These are phyloP conservation scores for Penicillium turbatum DNA, from an alignment of 495 filamentous ascomycete genomes.

Conservation along the genomic window DNA sequence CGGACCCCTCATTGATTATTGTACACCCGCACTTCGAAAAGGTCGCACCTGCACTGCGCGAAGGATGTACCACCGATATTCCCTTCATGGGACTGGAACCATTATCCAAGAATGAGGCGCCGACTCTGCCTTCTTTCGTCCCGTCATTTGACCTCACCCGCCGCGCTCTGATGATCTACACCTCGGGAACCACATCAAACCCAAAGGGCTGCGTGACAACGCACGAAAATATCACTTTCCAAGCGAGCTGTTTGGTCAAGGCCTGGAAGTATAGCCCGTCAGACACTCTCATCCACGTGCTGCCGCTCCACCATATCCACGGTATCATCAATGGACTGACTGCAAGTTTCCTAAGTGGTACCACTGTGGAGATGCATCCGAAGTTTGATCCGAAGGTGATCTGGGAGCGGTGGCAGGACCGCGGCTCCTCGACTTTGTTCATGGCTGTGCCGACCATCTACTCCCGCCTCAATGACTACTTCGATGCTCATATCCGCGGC, in stretches of 20 bases:
- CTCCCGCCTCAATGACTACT: slow-evolving; percentile 43
- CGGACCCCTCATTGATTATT: slow-evolving; percentile 41
- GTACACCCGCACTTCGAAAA: slow-evolving; percentile 40
- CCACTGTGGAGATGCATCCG: slow-evolving; percentile 42
- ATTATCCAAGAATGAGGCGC: slow-evolving; percentile 19
- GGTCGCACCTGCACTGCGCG: slow-evolving; percentile 28
- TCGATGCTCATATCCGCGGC: slow-evolving; percentile 38
- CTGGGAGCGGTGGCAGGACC: slow-evolving; percentile 40
- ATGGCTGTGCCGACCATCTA: slow-evolving; percentile 48
- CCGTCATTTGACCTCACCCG: slow-evolving; percentile 25
- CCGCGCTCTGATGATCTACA: slow-evolving; percentile 46
- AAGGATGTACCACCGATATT: slow-evolving; percentile 23
- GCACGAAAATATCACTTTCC: slow-evolving; percentile 43
- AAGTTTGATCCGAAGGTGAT: slow-evolving; percentile 44
- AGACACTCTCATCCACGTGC: slow-evolving; percentile 43
- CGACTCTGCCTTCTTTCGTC: slow-evolving; percentile 32
- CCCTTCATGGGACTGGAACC: slow-evolving; percentile 35
- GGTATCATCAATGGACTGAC: slow-evolving; percentile 43
- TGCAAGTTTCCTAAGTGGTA: slow-evolving; percentile 36
- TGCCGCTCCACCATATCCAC: slow-evolving; percentile 44
- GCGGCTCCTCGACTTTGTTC: slow-evolving; percentile 40
- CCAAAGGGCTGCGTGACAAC: slow-evolving; percentile 45
- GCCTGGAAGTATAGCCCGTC: slow-evolving; percentile 35
- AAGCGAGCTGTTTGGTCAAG: slow-evolving; percentile 35
- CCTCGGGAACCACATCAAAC: slow-evolving; percentile 42